These are phyloP conservation scores for Inga oerstediana DNA, from an alignment of 306 rosid species.

Conservation along the genomic window DNA sequence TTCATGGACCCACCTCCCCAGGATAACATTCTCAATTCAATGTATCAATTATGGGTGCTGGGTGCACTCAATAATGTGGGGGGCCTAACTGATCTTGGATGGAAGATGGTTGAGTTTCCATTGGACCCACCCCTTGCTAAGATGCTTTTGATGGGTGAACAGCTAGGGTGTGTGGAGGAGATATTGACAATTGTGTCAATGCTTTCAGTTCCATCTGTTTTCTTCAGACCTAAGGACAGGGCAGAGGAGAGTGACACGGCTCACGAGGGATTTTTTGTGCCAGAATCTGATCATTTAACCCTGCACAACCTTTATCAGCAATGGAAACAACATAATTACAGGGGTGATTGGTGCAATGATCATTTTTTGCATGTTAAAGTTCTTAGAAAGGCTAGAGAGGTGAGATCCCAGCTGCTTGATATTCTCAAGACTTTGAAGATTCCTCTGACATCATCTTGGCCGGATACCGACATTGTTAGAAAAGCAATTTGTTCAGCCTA, in stretches of 20 bases:
- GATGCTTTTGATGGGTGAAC: slow-evolving; percentile 93
- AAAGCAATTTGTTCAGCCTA: slow-evolving; percentile 95
- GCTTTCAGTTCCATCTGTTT: slow-evolving; percentile 98
- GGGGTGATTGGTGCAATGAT: slow-evolving; percentile 99
- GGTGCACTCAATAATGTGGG: slow-evolving; percentile 98
- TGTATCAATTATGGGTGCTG: slow-evolving; percentile 98
- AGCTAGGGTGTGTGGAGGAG: slow-evolving; percentile 80
- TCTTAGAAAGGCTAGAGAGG: slow-evolving; percentile 91
- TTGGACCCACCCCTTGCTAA: slow-evolving; percentile 97
- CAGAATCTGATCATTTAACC: slow-evolving; percentile 94
- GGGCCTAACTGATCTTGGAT: slow-evolving; percentile 84
- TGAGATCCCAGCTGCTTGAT: slow-evolving; percentile 89
- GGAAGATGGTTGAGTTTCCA: slow-evolving; percentile 99
- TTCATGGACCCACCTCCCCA: slow-evolving; percentile 99
- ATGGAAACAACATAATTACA: slow-evolving; percentile 92
- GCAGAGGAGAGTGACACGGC: slow-evolving; percentile 99
- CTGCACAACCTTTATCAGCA: slow-evolving; percentile 93
- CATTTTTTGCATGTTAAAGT: slow-evolving; percentile 93
- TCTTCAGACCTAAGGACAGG: slow-evolving; percentile 96
- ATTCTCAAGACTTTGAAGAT: slow-evolving; percentile 86
- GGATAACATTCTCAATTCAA: slow-evolving; percentile 94
- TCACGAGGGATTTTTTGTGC: slow-evolving; percentile 84
- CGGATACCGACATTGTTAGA: slow-evolving; percentile 84
- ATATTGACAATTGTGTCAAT: slow-evolving; percentile 92
- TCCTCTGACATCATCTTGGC: slow-evolving; percentile 73